Conservation (phyloP, 73 alveolate species). For the Tetrahymena elliotti region DNA sequence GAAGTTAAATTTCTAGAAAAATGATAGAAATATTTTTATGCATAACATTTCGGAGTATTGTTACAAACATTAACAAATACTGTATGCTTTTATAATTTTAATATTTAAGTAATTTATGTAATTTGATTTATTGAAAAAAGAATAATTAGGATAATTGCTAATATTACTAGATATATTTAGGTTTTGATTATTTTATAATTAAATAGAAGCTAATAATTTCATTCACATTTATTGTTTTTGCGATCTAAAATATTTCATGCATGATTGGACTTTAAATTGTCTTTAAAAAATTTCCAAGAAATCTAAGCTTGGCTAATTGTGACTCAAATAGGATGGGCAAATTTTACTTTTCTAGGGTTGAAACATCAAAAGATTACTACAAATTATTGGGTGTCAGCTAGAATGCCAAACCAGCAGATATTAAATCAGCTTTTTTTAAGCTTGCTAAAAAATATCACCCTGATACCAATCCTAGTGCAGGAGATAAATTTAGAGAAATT, state of each 20-base stretch:
- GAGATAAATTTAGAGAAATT: slow-evolving; percentile 31
- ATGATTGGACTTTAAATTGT: neutral
- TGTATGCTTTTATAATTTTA: neutral
- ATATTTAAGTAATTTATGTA: neutral
- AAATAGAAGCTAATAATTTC: neutral
- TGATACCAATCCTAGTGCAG: slow-evolving; percentile 25
- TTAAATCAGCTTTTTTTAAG: slow-evolving; percentile 28
- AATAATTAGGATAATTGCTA: neutral
- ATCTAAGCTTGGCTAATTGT: neutral
- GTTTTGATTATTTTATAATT: neutral
- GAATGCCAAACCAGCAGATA: neutral
- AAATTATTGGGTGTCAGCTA: neutral
- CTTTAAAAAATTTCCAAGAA: neutral
- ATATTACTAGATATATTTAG: neutral
- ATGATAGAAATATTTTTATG: neutral
- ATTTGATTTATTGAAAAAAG: neutral
- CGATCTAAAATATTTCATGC: neutral
- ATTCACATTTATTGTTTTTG: too few species aligned
- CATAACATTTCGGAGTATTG: neutral
- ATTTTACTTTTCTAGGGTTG: neutral
- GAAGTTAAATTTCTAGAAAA: neutral
- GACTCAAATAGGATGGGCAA: neutral
- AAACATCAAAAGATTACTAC: neutral
- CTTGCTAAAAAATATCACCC: slow-evolving; percentile 42
- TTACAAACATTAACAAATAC: neutral